phyloP scores from a whole-genome alignment of 2,329 filamentous ascomycete genomes.

The Aspergillus candidus region DNA sequence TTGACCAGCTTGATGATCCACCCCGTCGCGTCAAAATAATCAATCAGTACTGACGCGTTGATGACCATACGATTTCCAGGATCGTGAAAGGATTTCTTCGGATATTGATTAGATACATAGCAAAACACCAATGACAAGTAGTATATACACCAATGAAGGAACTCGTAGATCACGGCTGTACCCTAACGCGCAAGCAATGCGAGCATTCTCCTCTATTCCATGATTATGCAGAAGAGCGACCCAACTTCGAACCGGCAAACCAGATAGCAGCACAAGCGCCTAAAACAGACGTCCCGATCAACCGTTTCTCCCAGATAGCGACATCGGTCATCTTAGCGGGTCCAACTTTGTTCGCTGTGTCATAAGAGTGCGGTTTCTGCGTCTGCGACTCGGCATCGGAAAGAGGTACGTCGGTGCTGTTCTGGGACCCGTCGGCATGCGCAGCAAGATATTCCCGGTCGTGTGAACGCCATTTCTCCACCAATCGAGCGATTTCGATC shows the following conservation, averaged over 20 bases:
- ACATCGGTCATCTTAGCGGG: constrained; percentile 58
- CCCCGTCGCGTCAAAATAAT: too few species aligned
- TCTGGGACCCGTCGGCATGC: constrained; percentile 16
- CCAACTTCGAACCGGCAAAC: constrained; percentile 31
- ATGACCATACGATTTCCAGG: too few species aligned
- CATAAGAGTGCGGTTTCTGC: constrained; percentile 8
- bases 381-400: not conserved
- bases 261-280: constrained; percentile 32
- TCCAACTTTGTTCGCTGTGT: constrained; percentile 37
- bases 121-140: too few species aligned
- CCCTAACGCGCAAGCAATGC: not conserved
- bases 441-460: constrained; percentile 29
- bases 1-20: too few species aligned
- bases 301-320: constrained; percentile 56
- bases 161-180: not conserved
- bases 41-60: too few species aligned
- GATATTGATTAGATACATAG: too few species aligned
- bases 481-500: constrained; percentile 59
- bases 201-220: not conserved
- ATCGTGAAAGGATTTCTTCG: too few species aligned
- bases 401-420: constrained; percentile 5
- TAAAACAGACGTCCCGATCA: constrained; percentile 31
- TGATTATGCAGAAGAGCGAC: constrained; percentile 16
- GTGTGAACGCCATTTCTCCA: constrained; percentile 46
- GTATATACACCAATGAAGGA: too few species aligned